phyloP scores from a whole-genome alignment of 129 eudicot species.

The Deinandra increscens region DNA sequence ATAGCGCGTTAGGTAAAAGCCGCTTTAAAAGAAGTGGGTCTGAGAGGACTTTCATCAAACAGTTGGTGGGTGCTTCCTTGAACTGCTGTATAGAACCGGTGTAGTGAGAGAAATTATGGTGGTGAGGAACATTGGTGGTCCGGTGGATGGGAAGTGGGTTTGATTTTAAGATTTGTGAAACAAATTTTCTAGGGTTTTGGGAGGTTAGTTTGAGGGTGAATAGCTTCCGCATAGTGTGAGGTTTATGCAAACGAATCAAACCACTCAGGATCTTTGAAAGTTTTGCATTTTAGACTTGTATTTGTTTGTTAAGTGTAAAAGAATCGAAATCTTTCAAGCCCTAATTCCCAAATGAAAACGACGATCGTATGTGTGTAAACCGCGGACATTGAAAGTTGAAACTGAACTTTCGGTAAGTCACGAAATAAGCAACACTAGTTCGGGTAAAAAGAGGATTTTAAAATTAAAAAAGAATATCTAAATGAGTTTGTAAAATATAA shows the following conservation, averaged over 20 bases:
- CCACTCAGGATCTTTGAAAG: slow-evolving; percentile 5
- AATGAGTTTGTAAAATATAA: no score
- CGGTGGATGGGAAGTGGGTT: slow-evolving; percentile 40
- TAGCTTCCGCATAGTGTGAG: slow-evolving; percentile 59
- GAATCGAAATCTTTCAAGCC: slow-evolving; percentile 1
- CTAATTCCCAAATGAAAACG: slow-evolving; percentile 13
- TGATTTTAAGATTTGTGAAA: slow-evolving; percentile 30
- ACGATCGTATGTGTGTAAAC: not conserved
- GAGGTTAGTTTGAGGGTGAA: slow-evolving; percentile 46
- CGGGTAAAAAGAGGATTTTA: no score
- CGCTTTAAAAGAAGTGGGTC: slow-evolving; percentile 36
- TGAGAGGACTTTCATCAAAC: slow-evolving; percentile 32
- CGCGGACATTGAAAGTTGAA: not conserved
- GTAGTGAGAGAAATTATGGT: slow-evolving; percentile 29
- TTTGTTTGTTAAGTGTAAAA: slow-evolving; percentile 7
- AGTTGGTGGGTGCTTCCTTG: slow-evolving; percentile 23
- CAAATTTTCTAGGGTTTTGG: slow-evolving; percentile 38
- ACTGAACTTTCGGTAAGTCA: not conserved
- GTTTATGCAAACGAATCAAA: not conserved
- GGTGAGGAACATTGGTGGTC: slow-evolving; percentile 20
- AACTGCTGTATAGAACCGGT: slow-evolving; percentile 27
- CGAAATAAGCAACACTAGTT: no score
- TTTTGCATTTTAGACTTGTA: not conserved
- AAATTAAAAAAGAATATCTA: no score
- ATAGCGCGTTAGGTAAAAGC: slow-evolving; percentile 30